These are phyloP conservation scores for Geranium incanum DNA, from an alignment of 441 rosid species.

Conservation along the genomic window DNA sequence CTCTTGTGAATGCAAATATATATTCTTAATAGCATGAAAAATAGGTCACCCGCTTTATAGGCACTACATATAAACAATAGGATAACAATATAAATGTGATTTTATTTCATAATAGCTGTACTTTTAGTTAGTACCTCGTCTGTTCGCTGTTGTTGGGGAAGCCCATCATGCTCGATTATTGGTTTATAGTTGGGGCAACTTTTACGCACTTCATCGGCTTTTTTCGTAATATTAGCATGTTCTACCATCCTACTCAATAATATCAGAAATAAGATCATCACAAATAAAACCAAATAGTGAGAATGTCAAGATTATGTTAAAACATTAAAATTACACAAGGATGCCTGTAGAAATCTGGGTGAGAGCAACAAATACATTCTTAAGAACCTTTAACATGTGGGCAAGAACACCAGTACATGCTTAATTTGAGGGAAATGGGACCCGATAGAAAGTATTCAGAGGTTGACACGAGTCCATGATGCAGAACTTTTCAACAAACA, in stretches of 20 bases:
- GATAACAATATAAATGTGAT: background rate
- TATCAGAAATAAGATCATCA: background rate
- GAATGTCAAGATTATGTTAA: background rate
- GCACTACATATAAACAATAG: background rate
- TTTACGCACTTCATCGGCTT: constrained; percentile 65
- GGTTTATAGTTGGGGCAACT: constrained; percentile 51
- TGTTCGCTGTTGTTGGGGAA: constrained; percentile 47
- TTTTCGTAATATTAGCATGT: constrained; percentile 46
- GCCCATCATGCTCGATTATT: constrained; percentile 89
- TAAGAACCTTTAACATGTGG: too few relatives aligned
- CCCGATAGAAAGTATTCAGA: too few relatives aligned
- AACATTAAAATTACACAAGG: background rate
- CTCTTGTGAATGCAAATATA: too few relatives aligned
- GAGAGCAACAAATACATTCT: too few relatives aligned
- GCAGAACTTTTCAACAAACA: too few relatives aligned
- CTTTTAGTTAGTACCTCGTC: constrained; percentile 37
- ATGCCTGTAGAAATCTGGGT: too few relatives aligned
- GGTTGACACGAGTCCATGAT: too few relatives aligned
- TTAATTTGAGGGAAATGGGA: too few relatives aligned
- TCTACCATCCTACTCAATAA: constrained; percentile 47
- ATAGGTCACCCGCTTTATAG: background rate
- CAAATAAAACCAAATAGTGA: background rate
- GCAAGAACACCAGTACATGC: too few relatives aligned
- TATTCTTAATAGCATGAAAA: too few relatives aligned
- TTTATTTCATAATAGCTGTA: background rate